Base-by-base conservation (phyloP, 106 monocot genomes). In the Allium fistulosum region DNA sequence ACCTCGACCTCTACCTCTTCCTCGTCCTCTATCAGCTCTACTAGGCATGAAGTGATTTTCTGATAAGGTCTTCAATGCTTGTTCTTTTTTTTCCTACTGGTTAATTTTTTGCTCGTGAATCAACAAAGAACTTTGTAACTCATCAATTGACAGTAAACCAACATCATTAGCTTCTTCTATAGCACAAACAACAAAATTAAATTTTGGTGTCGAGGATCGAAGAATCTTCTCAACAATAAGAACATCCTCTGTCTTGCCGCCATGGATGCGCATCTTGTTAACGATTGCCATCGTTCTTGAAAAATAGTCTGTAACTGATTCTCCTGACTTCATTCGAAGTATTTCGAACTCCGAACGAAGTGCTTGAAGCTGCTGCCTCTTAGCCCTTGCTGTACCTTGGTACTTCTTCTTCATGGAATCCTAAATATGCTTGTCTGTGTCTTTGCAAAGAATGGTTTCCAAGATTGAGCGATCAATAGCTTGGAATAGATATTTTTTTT, bases 1-100 rank as follows among this genome's bases (percentile, higher is more conserved):
- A 26, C 58, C 8, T 8, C 58, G 58, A 58, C 12, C 12, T 58
- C 58, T 13, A 17, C 58, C 58, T 58, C 8, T 8, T 8, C 58
- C 58, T 8, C 58, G 58, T 58, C 58, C 58, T 58, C 58, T 58
- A 58, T 58, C 58, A 58, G 15, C 58, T 58, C 58, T 58, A 58
- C 46, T 63, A 37, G 62, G 62, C 12, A 45, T 26, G 12, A 15
- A 63, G 22, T 63, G 62, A 63, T 63, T 26, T 63, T 63, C 45
- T 12, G 9, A 28, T 26, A 17, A 63, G 62, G 45, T 17, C 62
- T 63, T 63, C 45, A 63, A 63, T 46, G 45, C 51, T 68, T 56
- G 26, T 59, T 53, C 22, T 16, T 60, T 3, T 71, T 48, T 59
- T 8, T 47, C 48, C 5, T 58, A 17, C 15, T n/a, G n/a, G n/a